These are phyloP conservation scores for Leishmania arabica DNA, from an alignment of 208 protist species.

Conservation along the genomic window DNA sequence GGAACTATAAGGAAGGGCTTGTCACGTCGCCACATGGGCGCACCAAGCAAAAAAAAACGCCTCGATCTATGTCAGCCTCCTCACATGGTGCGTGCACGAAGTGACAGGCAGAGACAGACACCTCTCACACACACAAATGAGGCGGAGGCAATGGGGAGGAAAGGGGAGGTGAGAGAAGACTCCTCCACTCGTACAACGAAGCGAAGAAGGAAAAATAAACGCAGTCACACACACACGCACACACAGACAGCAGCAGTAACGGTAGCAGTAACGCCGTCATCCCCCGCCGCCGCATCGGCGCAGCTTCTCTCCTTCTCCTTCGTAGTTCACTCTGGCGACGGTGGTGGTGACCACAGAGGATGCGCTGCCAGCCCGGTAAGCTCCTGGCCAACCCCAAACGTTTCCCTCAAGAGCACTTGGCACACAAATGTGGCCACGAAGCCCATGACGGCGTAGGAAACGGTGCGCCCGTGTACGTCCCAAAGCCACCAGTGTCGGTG, in stretches of 20 bases:
- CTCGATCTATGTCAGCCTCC: not conserved
- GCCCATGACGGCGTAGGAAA: conserved; percentile 56
- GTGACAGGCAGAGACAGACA: no score
- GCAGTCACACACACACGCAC: not conserved
- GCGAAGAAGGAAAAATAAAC: no score
- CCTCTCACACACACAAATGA: no score
- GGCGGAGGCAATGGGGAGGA: no score
- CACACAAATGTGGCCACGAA: conserved; percentile 48
- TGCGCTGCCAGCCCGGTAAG: not conserved
- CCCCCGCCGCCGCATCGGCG: not conserved
- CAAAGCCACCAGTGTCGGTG: conserved; percentile 79
- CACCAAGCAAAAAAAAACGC: not conserved
- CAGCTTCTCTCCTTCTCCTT: not conserved
- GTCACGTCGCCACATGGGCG: not conserved
- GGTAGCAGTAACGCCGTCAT: not conserved
- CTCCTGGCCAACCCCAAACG: conserved; percentile 27
- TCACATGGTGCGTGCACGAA: no score
- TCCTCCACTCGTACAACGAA: no score
- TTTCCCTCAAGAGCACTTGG: conserved; percentile 39
- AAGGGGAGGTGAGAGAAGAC: no score
- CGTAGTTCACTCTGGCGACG: not conserved
- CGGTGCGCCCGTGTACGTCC: conserved; percentile 54
- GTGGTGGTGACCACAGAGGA: not conserved
- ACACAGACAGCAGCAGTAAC: not conserved
- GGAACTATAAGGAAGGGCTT: not conserved